Conservation (phyloP, 495 filamentous ascomycete genomes). For the Penicillium cosmopolitanum region DNA sequence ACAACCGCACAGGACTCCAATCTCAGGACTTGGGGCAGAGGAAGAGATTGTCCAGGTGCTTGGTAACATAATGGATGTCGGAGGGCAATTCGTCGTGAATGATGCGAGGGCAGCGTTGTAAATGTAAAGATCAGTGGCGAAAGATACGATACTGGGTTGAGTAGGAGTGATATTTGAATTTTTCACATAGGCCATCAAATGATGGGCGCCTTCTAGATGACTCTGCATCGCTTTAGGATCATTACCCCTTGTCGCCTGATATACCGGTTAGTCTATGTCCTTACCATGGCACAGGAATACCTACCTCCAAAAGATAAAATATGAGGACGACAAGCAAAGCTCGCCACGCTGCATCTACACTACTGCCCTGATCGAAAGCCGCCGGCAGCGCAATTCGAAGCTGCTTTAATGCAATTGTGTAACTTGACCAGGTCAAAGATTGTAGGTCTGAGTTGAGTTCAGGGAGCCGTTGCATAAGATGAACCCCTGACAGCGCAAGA, state of each 20-base stretch:
- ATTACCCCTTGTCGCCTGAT: conserved; percentile 22
- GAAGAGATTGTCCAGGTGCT: not conserved
- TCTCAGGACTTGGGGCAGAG: not conserved
- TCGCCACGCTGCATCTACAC: conserved; percentile 18
- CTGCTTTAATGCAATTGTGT: conserved; percentile 19
- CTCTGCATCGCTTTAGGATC: conserved; percentile 22
- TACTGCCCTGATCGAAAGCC: not conserved
- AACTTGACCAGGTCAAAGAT: conserved; percentile 20
- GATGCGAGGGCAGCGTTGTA: conserved; percentile 24
- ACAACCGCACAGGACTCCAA: conserved; percentile 22
- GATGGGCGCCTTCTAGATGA: conserved; percentile 22
- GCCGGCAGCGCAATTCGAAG: conserved; percentile 17
- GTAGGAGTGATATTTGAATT: not conserved
- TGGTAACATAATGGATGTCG: conserved; percentile 5
- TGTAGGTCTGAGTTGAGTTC: conserved; percentile 10
- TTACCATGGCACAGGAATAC: not conserved
- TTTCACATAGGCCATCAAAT: conserved; percentile 22
- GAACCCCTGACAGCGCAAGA: conserved; percentile 19
- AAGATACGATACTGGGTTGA: conserved; percentile 17
- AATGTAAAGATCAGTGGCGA: conserved; percentile 19
- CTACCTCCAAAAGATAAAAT: conserved; percentile 27
- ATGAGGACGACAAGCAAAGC: conserved; percentile 22
- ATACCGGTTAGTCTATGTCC: conserved; percentile 9
- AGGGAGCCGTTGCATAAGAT: conserved; percentile 23
- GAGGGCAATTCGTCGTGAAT: conserved; percentile 15